Percentiles rank a stretch among this genome's conserved stretches.
Evolutionary conservation across 768 basidiomycete species (phyloP).

Genomic region (Xanthoconium stramineum): DNA sequence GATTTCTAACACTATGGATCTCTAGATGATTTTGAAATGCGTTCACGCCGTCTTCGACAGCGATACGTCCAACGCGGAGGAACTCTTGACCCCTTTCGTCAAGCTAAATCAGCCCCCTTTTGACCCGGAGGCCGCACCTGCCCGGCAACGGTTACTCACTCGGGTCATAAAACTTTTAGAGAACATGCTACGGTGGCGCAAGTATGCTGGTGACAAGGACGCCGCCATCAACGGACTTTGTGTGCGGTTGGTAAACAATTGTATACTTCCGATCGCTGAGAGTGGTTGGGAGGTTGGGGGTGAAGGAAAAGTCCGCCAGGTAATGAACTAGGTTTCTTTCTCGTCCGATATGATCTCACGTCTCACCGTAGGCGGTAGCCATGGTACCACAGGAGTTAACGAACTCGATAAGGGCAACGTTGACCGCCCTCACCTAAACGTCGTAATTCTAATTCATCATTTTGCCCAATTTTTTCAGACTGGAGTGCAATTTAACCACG

Average conservation of each 20-base stretch:
- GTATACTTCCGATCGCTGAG: conserved; percentile 63
- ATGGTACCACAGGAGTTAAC: conserved; percentile 27
- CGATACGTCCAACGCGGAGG: conserved; percentile 51
- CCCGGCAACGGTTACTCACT: conserved; percentile 66
- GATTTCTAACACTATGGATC: conserved; percentile 10
- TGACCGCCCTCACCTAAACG: conserved; percentile 9
- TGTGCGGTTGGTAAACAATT: conserved; percentile 52
- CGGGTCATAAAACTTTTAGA: conserved; percentile 68
- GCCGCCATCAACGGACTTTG: conserved; percentile 56
- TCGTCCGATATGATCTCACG: conserved; percentile 3
- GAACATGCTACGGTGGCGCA: conserved; percentile 75
- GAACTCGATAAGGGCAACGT: conserved; percentile 16
- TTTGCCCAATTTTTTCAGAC: background rate
- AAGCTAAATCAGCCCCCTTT: conserved; percentile 48
- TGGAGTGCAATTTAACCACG: background rate
- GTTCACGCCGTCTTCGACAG: conserved; percentile 50
- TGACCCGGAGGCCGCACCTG: conserved; percentile 70
- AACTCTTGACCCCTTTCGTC: conserved; percentile 49
- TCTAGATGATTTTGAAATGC: conserved; percentile 57
- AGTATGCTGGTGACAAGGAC: conserved; percentile 60
- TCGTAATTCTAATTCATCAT: conserved; percentile 16
- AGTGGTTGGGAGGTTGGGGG: conserved; percentile 89
- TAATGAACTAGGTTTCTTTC: conserved; percentile 29
- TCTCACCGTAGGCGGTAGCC: conserved; percentile 19
- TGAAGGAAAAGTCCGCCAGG: conserved; percentile 58